A percentile compares a stretch with the other conserved stretches of the same genome.
Conservation (phyloP, 2,329 filamentous ascomycete genomes). For the Claviceps capensis region DNA sequence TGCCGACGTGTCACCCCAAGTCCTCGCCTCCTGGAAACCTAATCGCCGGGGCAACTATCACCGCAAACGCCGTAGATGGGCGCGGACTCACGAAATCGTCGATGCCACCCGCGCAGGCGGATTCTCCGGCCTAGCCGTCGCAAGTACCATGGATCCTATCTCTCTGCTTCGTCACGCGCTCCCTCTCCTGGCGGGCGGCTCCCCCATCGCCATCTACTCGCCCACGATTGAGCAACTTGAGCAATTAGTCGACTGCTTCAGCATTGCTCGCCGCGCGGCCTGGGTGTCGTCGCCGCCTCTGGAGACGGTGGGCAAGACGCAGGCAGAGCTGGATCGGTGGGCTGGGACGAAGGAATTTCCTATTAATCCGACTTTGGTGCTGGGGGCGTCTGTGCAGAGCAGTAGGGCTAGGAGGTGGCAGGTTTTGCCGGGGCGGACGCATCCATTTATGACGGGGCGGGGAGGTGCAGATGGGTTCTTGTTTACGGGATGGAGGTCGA, state of each 20-base stretch:
- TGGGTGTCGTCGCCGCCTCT: conserved; percentile 46
- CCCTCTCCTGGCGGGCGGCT: conserved; percentile 70
- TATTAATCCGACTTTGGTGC: conserved; percentile 70
- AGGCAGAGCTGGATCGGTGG: conserved; percentile 41
- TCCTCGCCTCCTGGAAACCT: conserved; percentile 59
- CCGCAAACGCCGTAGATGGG: conserved; percentile 78
- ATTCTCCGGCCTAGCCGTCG: conserved; percentile 74
- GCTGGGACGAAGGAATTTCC: conserved; percentile 62
- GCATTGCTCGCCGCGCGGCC: conserved; percentile 62
- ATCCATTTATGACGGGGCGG: conserved; percentile 81
- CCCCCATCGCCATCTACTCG: conserved; percentile 74
- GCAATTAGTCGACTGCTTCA: conserved; percentile 70
- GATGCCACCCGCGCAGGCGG: conserved; percentile 60
- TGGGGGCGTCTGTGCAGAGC: conserved; percentile 70
- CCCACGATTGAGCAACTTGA: conserved; percentile 68
- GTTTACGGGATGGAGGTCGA: conserved; percentile 68
- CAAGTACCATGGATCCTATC: conserved; percentile 67
- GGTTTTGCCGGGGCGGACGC: conserved; percentile 79
- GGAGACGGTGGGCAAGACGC: conserved; percentile 29
- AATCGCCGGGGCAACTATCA: conserved; percentile 75
- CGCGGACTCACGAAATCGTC: conserved; percentile 56
- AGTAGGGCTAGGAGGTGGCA: conserved; percentile 73
- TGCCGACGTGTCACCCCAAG: conserved; percentile 40
- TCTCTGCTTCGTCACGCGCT: conserved; percentile 63
- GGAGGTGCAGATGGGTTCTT: conserved; percentile 86